Base-by-base conservation (phyloP, 148 eudicot genomes). In the Nepenthes mirabilis region DNA sequence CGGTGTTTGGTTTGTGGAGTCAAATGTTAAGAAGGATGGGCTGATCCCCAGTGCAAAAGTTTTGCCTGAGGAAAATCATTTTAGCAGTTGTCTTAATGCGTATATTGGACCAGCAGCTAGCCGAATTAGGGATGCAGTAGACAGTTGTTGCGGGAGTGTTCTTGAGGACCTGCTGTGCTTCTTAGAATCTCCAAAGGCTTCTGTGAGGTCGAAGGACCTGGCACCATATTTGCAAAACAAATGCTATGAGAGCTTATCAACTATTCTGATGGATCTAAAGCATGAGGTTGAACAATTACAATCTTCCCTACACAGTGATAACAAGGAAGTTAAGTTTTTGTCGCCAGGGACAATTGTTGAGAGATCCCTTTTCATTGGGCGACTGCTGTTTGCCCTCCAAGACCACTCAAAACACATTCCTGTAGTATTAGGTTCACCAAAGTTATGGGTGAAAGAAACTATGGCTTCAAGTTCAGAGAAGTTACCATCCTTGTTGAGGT, bases 101-200 rank as follows among this genome's bases (percentile, higher is more conserved):
- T 93, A 86, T 73, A 82, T 93, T 66, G 99, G 96, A 45, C 77
- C 74, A 58, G 95, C 84, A 65, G 89, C 80, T 45, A 81, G 85
- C 69, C 73, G 82, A 59, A 93, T 93, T 43, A 93, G 88, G 59
- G 96, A 86, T 77, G 85, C 96, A 36, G 90, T 93, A 36, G 99
- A 88, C 69, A 80, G 67, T 65, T 69, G 90, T 65, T 86, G 96
- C 65, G 69, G 76, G 63, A 76, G 68, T 69, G 89, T 93, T 65
- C 88, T 93, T 36, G 82, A 80, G 57, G 99, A 93, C 66, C 72
- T 93, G 14, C 76, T 93, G 34, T 73, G 79, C 48, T 88, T 93
- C 75, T 75, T 93, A 43, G 96, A 93, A 61, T 93, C 99, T 65
- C 99, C 99, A 52, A 93, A 88, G 70, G 85, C 99, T 58, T 76